Base-by-base conservation (phyloP, 345 rosid species). In the Gossypioides kirkii region DNA sequence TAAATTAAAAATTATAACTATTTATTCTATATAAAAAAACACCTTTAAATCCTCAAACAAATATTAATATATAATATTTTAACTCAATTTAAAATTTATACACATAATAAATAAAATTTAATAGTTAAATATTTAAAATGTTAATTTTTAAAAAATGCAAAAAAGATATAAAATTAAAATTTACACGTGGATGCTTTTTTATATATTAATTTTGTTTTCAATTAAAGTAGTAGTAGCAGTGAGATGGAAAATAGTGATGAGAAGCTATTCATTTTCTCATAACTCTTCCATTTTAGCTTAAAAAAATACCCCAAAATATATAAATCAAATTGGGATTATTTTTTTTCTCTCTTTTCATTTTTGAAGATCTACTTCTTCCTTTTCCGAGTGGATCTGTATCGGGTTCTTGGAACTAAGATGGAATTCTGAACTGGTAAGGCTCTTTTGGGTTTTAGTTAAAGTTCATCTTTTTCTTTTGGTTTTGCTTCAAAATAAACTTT, bases 171-270 rank as follows among this genome's bases (percentile, higher is more conserved):
- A 32, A 32, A 32, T 1, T 32, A 32, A 32, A 32, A 32, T 32
- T 32, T 32, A 32, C 38, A 32, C 5, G n/a, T 32, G 38, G 38
- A 32, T 5, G 38, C 38, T 32, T 32, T 32, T 32, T 32, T 32
- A 32, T 32, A 32, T 32, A 32, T 32, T 32, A 0, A 32, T 32
- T 32, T 32, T 32, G 38, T 32, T 32, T 32, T 32, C 7, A 32
- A 32, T 32, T 32, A 32, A 32, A 32, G 38, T 32, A 32, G 7
- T 5, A 71, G 76, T 80, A 71, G 73, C 81, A 76, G 73, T 47
- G 61, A 77, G 81, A 74, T 80, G 65, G 83, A 82, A 77, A 80
- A 63, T 79, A 82, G 84, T 76, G 82, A 82, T 80, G 81, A 76
- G 20, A 23, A 77, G 55, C 72, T 70, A 8, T 64, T 52, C 22